Conservation (phyloP, 2,329 filamentous ascomycete species). For the Cladosporium sphaerospermum region DNA sequence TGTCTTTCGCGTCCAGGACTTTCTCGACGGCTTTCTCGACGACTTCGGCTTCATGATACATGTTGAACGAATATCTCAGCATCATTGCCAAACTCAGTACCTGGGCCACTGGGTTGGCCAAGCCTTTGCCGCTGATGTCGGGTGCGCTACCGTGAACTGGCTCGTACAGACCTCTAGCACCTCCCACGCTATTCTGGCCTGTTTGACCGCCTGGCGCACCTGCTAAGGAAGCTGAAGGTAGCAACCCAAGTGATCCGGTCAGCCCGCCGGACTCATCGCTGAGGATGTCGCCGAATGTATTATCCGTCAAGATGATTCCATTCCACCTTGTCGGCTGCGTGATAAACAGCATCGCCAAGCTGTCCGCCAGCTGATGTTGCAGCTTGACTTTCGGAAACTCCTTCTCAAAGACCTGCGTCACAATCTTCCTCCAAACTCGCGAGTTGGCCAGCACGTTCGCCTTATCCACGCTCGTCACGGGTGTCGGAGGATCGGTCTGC, state of each 20-base stretch:
- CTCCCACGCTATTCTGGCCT: conserved; percentile 35
- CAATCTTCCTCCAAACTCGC: conserved; percentile 44
- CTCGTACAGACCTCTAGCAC: conserved; percentile 32
- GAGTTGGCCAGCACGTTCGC: conserved; percentile 49
- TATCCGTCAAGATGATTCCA: conserved; percentile 44
- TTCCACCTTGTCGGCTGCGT: conserved; percentile 44
- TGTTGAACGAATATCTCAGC: conserved; percentile 31
- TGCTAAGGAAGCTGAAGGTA: conserved; percentile 38
- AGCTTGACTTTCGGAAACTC: conserved; percentile 42
- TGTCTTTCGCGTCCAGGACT: conserved; percentile 49
- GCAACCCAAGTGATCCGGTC: conserved; percentile 40
- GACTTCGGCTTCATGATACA: conserved; percentile 31
- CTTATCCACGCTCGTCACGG: conserved; percentile 47
- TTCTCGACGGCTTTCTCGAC: conserved; percentile 48
- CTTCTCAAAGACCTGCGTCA: conserved; percentile 35
- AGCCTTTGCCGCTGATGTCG: conserved; percentile 29
- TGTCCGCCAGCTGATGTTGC: conserved; percentile 44
- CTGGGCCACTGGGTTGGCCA: conserved; percentile 29
- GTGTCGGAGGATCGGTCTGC: conserved; percentile 31
- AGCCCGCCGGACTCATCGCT: conserved; percentile 44
- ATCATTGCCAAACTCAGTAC: conserved; percentile 31
- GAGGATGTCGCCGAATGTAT: conserved; percentile 45
- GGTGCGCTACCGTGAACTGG: conserved; percentile 30
- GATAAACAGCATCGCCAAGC: conserved; percentile 45
- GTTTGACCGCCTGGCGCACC: conserved; percentile 22